Evolutionary conservation across 768 basidiomycete species (phyloP).

Genomic region (Krasilnikovozyma curviuscula): DNA sequence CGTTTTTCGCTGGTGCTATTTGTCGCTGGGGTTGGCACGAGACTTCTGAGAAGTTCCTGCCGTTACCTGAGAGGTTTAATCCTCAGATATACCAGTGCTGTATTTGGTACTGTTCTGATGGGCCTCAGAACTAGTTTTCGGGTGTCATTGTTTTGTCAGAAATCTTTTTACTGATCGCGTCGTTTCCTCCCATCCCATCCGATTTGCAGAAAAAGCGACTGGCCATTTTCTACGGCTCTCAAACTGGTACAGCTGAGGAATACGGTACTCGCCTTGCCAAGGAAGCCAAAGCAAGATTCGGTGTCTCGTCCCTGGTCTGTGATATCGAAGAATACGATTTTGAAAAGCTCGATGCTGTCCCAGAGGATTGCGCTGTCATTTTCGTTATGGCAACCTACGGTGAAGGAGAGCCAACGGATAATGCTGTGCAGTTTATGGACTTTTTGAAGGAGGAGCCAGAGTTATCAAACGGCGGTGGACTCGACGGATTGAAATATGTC

Average conservation of each 20-base stretch:
- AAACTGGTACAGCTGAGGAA: slow-evolving; percentile 96
- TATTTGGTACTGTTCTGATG: no score
- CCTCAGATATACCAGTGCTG: no score
- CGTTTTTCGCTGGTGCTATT: background rate
- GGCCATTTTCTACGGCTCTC: slow-evolving; percentile 94
- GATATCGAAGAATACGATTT: slow-evolving; percentile 99
- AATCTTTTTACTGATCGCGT: background rate
- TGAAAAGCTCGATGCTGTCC: slow-evolving; percentile 77
- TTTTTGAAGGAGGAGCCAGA: slow-evolving; percentile 75
- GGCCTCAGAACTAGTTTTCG: no score
- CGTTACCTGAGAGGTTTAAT: slow-evolving; percentile 1
- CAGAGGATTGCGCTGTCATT: slow-evolving; percentile 69
- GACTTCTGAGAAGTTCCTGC: background rate
- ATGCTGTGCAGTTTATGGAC: slow-evolving; percentile 84
- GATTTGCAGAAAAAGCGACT: slow-evolving; percentile 69
- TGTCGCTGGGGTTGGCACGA: no score
- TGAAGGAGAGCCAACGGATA: slow-evolving; percentile 97
- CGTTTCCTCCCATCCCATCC: background rate
- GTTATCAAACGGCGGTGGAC: slow-evolving; percentile 44
- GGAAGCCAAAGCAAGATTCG: slow-evolving; percentile 91
- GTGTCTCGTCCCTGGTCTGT: slow-evolving; percentile 83
- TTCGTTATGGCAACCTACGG: slow-evolving; percentile 98
- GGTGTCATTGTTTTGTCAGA: no score
- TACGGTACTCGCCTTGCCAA: slow-evolving; percentile 90
- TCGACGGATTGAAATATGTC: slow-evolving; percentile 80